Evolutionary conservation across 306 rosid species (phyloP), one percentile per base, ranked within the genome.

Genomic region (Lathyrus aphaca): DNA sequence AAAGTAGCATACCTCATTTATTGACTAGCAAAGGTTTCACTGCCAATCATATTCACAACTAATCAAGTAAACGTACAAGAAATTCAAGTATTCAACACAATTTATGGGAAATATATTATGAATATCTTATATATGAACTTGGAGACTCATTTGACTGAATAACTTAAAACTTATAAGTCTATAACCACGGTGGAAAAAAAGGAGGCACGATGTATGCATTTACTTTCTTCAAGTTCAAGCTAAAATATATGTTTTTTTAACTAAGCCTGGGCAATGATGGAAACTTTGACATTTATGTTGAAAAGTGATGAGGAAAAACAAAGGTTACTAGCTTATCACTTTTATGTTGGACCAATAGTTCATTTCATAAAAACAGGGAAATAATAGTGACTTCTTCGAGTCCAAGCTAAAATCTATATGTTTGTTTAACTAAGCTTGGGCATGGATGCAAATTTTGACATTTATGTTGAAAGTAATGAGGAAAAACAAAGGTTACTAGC

Each of bases 281-380:
- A 51, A 15, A 72, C 5, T 61, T 73, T 15, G 32, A 73, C 37
- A 38, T 38, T n/a, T 14, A 54, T 27, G 46, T 10, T 30, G 54
- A 68, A 73, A 53, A 45, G 40, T 50, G 29, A 58, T 10, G 32
- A 61, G 71, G 58, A 57, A 67, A 25, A 32, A 60, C 21, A 50
- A 59, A 37, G 30, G 23, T 30, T 40, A 46, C 37, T 57, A 66
- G 67, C 64, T 71, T 18, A 30, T 39, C 17, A 72, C 17, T 59
- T 54, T 21, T 64, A 32, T 29, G 58, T 66, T 66, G 66, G 67
- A 78, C 48, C 16, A 40, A 57, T 62, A 67, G 63, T 53, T 55
- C 51, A 75, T 60, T 58, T 21, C 4, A 58, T 48, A 58, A 5
- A 54, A 60, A 9, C 18, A 66, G 46, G 32, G 40, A 65, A 56